A percentile compares a stretch with the other conserved stretches of the same genome.
Conservation (phyloP, 2,329 filamentous ascomycete species). For the Coniosporium tulheliwenetii region DNA sequence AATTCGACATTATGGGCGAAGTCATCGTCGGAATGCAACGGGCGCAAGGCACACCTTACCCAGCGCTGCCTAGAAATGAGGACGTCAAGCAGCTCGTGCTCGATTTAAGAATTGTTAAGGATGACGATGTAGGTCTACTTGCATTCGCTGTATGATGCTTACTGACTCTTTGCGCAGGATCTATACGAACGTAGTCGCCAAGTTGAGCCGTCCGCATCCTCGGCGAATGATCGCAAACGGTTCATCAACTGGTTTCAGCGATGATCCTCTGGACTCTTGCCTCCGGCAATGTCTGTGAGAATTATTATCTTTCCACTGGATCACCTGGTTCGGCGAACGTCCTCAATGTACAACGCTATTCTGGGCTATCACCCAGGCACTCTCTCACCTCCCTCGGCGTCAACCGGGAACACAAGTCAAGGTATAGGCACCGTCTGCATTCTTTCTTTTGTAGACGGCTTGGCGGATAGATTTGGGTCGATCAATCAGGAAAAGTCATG, state of each 20-base stretch:
- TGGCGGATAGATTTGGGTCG: no score
- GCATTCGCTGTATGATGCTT: background rate
- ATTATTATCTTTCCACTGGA: no score
- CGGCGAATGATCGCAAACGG: conserved; percentile 16
- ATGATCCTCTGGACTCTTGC: conserved; percentile 11
- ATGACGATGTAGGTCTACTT: conserved; percentile 60
- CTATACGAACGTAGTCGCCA: conserved; percentile 43
- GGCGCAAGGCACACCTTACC: conserved; percentile 75
- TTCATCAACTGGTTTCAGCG: conserved; percentile 31
- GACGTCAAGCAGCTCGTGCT: conserved; percentile 59
- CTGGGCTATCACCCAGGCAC: no score
- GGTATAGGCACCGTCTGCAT: no score
- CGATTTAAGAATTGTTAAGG: conserved; percentile 64
- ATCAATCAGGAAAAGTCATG: no score
- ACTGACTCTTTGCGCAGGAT: conserved; percentile 23
- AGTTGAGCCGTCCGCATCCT: conserved; percentile 27
- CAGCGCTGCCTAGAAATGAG: conserved; percentile 53
- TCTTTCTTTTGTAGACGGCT: no score
- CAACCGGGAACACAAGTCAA: no score
- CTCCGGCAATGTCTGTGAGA: no score
- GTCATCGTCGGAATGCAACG: conserved; percentile 81
- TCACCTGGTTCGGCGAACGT: no score
- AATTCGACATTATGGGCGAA: conserved; percentile 92
- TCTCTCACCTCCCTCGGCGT: no score
- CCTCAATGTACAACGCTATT: no score